Conservation (phyloP, 345 rosid species). For the Draba incana region DNA sequence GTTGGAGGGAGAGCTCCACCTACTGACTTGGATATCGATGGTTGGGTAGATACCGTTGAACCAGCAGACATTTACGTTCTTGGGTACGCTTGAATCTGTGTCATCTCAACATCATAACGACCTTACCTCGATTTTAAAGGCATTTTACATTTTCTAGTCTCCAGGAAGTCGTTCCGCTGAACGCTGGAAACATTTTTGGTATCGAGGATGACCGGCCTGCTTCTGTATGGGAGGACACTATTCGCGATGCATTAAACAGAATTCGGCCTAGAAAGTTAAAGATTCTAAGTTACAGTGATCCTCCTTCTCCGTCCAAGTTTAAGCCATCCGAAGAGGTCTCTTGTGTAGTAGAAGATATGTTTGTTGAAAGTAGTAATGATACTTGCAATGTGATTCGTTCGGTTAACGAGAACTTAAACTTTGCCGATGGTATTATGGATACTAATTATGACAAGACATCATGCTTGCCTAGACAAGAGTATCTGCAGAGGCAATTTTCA, state of each 20-base stretch:
- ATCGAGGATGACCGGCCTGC: constrained; percentile 82
- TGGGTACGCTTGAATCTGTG: constrained; percentile 48
- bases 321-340: constrained; percentile 54
- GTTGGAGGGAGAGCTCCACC: constrained; percentile 76
- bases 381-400: constrained; percentile 53
- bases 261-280: constrained; percentile 52
- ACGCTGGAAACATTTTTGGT: constrained; percentile 89
- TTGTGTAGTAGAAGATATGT: constrained; percentile 58
- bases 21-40: constrained; percentile 72
- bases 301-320: constrained; percentile 84
- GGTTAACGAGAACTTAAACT: not conserved
- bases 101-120: not conserved
- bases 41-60: constrained; percentile 62
- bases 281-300: constrained; percentile 76
- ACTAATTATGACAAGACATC: constrained; percentile 35
- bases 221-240: constrained; percentile 75
- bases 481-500: constrained; percentile 54
- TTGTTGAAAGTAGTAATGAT: constrained; percentile 65
- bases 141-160: constrained; percentile 48
- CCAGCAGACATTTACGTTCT: constrained; percentile 88
- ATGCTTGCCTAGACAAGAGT: constrained; percentile 43
- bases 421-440: constrained; percentile 25
- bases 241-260: constrained; percentile 70
- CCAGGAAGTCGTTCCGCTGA: constrained; percentile 92
- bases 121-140: constrained; percentile 8